Evolutionary conservation across 805 yeast species (phyloP).

Genomic region (Diddensiella caesifluorescens): DNA sequence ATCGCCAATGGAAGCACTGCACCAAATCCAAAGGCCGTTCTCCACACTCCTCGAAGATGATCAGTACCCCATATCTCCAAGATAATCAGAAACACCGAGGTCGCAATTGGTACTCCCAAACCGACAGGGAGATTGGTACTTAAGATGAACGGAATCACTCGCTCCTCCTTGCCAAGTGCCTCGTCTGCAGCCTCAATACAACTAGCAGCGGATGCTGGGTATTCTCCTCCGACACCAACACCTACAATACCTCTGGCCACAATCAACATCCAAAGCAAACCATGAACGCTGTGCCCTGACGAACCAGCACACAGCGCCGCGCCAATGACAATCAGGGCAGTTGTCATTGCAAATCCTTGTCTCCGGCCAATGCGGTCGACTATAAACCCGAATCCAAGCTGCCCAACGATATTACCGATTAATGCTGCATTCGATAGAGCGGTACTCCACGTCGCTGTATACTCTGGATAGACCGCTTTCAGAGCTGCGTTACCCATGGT

Average conservation of each 20-base stretch:
- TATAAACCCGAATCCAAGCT: conserved; percentile 14
- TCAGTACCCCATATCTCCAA: conserved; percentile 44
- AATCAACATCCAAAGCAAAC: conserved; percentile 72
- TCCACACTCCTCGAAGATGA: conserved; percentile 48
- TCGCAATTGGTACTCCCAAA: conserved; percentile 70
- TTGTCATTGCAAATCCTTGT: conserved; percentile 54
- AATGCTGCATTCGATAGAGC: conserved; percentile 15
- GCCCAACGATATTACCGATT: conserved; percentile 17
- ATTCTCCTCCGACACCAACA: conserved; percentile 80
- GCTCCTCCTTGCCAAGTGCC: conserved; percentile 5
- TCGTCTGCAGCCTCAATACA: conserved; percentile 16
- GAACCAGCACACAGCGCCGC: conserved; percentile 65
- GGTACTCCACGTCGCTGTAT: conserved; percentile 8
- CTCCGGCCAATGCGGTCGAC: conserved; percentile 16
- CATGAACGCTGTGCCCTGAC: conserved; percentile 52
- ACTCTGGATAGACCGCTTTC: conserved; percentile 4
- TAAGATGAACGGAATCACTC: conserved; percentile 9
- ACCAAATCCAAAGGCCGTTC: conserved; percentile 65
- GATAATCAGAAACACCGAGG: conserved; percentile 78
- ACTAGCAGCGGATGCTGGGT: conserved; percentile 49
- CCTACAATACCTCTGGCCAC: conserved; percentile 70
- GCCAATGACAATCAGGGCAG: conserved; percentile 55
- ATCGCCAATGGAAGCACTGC: conserved; percentile 71
- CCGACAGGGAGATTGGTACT: conserved; percentile 66
- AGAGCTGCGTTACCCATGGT: conserved; percentile 3